These are phyloP conservation scores for Cucurbita pepo DNA, from an alignment of 306 rosid genomes.

Conservation along the genomic window DNA sequence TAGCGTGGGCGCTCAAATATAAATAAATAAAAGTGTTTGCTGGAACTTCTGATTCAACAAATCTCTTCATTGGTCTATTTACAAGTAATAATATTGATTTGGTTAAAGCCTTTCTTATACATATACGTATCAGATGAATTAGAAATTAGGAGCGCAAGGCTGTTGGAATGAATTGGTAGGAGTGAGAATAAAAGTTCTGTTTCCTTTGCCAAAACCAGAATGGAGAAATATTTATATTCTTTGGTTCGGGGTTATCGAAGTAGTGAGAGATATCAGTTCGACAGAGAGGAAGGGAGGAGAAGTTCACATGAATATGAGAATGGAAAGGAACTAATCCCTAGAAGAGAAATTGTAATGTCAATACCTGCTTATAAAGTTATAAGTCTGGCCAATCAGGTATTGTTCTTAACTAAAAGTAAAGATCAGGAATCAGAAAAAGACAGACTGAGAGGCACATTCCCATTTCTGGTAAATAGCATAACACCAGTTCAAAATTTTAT, in stretches of 20 bases:
- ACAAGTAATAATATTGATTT: neutral
- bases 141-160: neutral
- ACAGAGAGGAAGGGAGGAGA: no score
- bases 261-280: no score
- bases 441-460: neutral
- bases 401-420: neutral
- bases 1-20: neutral
- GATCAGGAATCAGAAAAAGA: neutral
- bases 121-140: neutral
- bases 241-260: no score
- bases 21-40: neutral
- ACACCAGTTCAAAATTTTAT: neutral
- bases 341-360: neutral
- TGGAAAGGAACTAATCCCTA: no score
- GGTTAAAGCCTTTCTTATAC: neutral
- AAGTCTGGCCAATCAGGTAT: neutral
- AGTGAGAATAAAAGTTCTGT: neutral
- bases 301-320: no score
- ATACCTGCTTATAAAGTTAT: neutral
- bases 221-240: neutral
- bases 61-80: neutral
- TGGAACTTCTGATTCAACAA: neutral
- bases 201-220: neutral
- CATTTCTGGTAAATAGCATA: neutral
- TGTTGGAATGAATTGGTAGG: neutral